Evolutionary conservation across 2,329 filamentous ascomycete genomes (phyloP).

Genomic region (Thermoascus crustaceus): DNA sequence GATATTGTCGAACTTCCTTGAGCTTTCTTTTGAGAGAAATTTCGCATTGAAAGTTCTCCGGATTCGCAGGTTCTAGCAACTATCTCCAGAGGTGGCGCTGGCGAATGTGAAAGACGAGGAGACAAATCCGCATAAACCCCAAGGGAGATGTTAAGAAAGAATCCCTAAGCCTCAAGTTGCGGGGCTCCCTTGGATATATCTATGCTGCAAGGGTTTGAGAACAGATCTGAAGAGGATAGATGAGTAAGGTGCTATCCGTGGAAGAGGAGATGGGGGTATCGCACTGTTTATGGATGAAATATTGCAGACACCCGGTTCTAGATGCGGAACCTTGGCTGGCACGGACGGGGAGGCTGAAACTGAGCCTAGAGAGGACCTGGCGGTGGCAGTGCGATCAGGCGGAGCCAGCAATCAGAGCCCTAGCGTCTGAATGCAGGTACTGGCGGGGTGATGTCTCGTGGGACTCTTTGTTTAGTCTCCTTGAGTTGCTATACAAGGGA

Average conservation of each 20-base stretch:
- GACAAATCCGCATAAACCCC: too few species aligned
- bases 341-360: too few species aligned
- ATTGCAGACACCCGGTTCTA: constrained; percentile 5
- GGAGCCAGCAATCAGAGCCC: constrained; percentile 2
- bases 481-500: constrained; percentile 2
- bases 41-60: too few species aligned
- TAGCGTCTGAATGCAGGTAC: constrained; percentile 4
- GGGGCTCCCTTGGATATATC: neutral
- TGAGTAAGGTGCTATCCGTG: constrained; percentile 1
- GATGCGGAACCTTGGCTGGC: constrained; percentile 1
- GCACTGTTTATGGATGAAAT: constrained; percentile 1
- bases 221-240: neutral
- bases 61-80: too few species aligned
- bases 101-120: too few species aligned
- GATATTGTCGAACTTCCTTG: too few species aligned
- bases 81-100: too few species aligned
- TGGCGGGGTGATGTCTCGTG: constrained; percentile 3
- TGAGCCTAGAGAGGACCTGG: neutral
- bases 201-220: too few species aligned
- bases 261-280: neutral
- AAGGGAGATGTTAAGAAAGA: too few species aligned
- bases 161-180: too few species aligned
- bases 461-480: constrained; percentile 3
- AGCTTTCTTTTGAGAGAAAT: too few species aligned
- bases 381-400: constrained; percentile 1